Evolutionary conservation across 208 protist genomes (phyloP).

Genomic region (Vickermania ingenoplastis): DNA sequence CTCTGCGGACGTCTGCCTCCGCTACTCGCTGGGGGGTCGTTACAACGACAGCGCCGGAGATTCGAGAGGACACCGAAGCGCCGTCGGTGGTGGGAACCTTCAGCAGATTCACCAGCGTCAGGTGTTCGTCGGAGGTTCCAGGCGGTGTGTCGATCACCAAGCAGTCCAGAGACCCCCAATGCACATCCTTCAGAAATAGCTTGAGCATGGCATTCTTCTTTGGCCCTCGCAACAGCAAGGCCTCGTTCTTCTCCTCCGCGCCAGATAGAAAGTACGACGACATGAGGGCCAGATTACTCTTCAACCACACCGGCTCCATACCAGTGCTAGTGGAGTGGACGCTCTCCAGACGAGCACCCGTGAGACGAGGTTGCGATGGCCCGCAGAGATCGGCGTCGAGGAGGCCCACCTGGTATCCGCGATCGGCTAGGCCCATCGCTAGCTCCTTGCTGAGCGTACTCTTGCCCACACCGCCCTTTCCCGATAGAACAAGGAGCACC

Average conservation of each 20-base stretch:
- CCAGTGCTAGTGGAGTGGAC: conserved; percentile 87
- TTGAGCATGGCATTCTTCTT: conserved; percentile 98
- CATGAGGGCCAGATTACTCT: conserved; percentile 96
- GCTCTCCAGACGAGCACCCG: conserved; percentile 80
- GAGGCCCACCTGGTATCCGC: conserved; percentile 93
- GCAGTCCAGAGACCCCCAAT: conserved; percentile 97
- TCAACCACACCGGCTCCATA: conserved; percentile 93
- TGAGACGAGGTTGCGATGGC: conserved; percentile 89
- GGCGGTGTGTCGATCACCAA: conserved; percentile 99
- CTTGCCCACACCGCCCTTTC: conserved; percentile 94
- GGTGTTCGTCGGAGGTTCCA: conserved; percentile 99
- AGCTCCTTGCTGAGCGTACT: conserved; percentile 89
- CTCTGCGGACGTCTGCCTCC: conserved; percentile 96
- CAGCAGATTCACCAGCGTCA: conserved; percentile 93
- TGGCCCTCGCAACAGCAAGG: conserved; percentile 98
- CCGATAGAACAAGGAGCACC: conserved; percentile 87
- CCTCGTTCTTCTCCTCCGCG: conserved; percentile 88
- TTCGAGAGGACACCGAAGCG: conserved; percentile 15
- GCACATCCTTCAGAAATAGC: conserved; percentile 97
- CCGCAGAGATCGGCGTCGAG: conserved; percentile 99
- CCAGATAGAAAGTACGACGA: conserved; percentile 94
- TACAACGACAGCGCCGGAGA: conserved; percentile 91
- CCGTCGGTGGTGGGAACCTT: conserved; percentile 40
- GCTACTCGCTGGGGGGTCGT: conserved; percentile 98
- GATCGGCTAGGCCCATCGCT: conserved; percentile 63